Evolutionary conservation across 2,329 filamentous ascomycete species (phyloP).

Genomic region (Lasiodiplodia hormozganensis): DNA sequence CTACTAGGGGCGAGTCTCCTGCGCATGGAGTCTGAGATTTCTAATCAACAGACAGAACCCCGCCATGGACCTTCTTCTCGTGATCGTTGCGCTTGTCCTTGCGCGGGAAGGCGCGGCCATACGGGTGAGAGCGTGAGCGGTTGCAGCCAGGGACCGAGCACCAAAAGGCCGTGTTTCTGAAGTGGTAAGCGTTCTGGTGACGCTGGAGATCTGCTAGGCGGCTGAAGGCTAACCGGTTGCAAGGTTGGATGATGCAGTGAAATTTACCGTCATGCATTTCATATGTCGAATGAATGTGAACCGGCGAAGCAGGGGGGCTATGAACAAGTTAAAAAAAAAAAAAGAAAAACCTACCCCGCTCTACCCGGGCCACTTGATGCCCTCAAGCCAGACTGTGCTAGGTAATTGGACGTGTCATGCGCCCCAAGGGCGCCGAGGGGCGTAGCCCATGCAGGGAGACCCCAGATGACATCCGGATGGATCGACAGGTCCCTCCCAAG

Average conservation of each 20-base stretch:
- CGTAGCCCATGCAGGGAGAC: no score
- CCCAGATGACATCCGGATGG: no score
- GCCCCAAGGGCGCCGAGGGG: no score
- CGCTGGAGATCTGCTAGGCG: neutral
- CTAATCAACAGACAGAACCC: neutral
- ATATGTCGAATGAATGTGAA: no score
- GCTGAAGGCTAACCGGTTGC: neutral
- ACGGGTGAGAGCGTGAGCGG: neutral
- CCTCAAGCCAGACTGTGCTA: no score
- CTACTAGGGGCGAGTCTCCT: no score
- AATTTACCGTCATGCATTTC: no score
- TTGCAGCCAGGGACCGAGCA: neutral
- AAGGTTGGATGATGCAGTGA: neutral
- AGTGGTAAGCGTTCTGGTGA: neutral
- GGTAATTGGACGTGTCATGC: no score
- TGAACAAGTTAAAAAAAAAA: no score
- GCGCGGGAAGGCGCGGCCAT: slow-evolving; percentile 15
- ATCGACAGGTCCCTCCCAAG: no score
- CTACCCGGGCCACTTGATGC: no score
- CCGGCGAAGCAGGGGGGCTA: no score
- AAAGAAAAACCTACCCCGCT: neutral
- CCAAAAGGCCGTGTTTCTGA: neutral
- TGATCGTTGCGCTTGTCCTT: slow-evolving; percentile 30
- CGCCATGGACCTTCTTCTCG: slow-evolving; percentile 26
- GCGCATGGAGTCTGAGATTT: fast-evolving